These are phyloP conservation scores for Elsinoe australis DNA, from an alignment of 2,329 filamentous ascomycete species.

Conservation along the genomic window DNA sequence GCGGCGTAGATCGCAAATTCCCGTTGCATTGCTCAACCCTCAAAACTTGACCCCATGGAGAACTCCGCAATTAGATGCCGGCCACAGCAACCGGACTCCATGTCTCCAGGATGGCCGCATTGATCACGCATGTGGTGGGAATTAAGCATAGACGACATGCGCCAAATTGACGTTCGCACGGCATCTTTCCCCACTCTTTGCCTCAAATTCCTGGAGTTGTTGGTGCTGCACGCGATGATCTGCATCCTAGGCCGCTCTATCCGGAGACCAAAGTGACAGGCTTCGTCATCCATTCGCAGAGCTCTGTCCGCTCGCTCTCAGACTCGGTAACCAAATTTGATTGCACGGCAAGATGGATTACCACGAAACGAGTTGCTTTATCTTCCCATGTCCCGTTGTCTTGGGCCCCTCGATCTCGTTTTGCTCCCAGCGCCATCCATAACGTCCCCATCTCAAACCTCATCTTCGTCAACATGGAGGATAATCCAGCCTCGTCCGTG, in stretches of 20 bases:
- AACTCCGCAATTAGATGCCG: neutral
- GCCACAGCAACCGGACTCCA: neutral
- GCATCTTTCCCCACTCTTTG: neutral
- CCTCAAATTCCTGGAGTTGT: neutral
- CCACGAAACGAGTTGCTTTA: no score
- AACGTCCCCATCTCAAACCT: no score
- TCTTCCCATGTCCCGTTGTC: no score
- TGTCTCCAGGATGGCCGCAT: neutral
- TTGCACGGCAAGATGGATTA: neutral
- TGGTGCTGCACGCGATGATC: neutral
- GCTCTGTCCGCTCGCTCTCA: no score
- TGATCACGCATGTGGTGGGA: neutral
- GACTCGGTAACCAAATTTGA: no score
- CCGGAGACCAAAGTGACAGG: neutral
- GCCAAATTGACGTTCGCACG: neutral
- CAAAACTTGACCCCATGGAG: neutral
- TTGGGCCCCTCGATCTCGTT: no score
- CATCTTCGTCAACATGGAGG: no score
- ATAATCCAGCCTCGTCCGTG: no score
- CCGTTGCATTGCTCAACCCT: no score
- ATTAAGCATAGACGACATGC: constrained; percentile 1
- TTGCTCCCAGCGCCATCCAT: no score
- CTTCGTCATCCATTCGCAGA: no score
- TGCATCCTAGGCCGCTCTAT: neutral
- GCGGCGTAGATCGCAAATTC: no score